These are phyloP conservation scores for Salix suchowensis DNA, from an alignment of 345 rosid species.

Conservation along the genomic window DNA sequence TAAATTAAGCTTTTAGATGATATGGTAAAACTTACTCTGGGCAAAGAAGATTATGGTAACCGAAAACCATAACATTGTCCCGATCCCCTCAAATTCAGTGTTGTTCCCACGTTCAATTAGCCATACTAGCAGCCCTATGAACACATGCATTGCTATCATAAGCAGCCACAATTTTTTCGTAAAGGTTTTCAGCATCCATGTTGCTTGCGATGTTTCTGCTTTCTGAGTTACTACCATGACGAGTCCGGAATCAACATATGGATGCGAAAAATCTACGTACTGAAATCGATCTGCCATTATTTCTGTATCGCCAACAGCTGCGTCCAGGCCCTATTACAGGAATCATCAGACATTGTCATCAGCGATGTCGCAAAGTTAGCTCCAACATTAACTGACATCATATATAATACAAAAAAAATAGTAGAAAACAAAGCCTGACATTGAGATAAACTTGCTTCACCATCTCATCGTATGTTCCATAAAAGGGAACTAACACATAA, in stretches of 20 bases:
- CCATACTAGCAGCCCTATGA: constrained; percentile 22
- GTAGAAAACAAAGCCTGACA: constrained; percentile 5
- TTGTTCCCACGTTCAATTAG: background rate
- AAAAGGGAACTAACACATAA: constrained; percentile 23
- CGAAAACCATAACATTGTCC: background rate
- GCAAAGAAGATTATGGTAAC: background rate
- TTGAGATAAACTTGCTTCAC: constrained; percentile 19
- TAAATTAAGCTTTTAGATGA: too few relatives aligned
- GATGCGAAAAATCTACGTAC: constrained; percentile 29
- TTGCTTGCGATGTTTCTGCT: constrained; percentile 7
- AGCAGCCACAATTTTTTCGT: constrained; percentile 24
- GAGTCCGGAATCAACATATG: constrained; percentile 31
- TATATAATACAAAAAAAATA: too few relatives aligned
- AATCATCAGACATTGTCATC: background rate
- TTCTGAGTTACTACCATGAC: constrained; percentile 25
- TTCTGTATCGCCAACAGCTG: constrained; percentile 32
- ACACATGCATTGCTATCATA: constrained; percentile 17
- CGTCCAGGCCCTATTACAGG: constrained; percentile 24
- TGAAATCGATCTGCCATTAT: constrained; percentile 25
- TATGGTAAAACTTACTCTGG: background rate
- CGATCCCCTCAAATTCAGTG: background rate
- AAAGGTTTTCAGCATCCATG: constrained; percentile 28
- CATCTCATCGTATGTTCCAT: constrained; percentile 32
- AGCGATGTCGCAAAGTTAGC: too few relatives aligned
- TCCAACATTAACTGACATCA: too few relatives aligned